Base-by-base conservation (phyloP, 495 filamentous ascomycete genomes). In the Talaromyces trachyspermus region DNA sequence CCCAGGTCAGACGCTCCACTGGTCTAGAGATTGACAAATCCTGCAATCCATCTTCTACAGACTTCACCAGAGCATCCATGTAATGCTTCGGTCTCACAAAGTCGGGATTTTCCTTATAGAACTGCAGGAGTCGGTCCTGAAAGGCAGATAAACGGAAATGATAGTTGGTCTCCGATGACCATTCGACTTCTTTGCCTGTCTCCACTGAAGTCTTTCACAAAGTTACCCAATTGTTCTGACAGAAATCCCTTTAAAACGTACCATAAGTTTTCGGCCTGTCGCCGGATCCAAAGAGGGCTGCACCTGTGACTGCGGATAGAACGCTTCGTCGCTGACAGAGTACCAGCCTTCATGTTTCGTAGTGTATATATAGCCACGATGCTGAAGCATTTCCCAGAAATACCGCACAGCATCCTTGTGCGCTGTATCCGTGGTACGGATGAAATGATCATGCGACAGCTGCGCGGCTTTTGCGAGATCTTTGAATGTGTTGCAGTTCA, bases 301-400 rank as follows among this genome's bases (percentile, higher is more conserved):
- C 22, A 97, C 77, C 50, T 76, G 71, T 0, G 79, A 75, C 41
- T 82, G 75, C 5, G 92, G 88, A 59, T 95, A 96, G 62, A 91
- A 98, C 9, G 91, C 89, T 71, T 98, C 92, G 60, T 98, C 92
- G 63, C 86, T 85, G 41, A 98, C 86, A 42, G 84, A 92, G 60
- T 98, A 98, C 92, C 92, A 98, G 6, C 92, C 92, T 55, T 86
- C 80, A 58, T 97, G 94, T 56, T 87, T 90, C 6, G 77, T 74
- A 30, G 79, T 75, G 65, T 97, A 98, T 46, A 97, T 89, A 53
- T 84, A 80, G 5, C 84, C 89, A 38, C 77, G 71, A 40, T 89
- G 81, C 53, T 76, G 63, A 35, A 98, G 69, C 63, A 88, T 72
- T 48, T 76, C 68, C 91, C 92, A 98, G 53, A 95, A 88, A 63